Base-by-base conservation (phyloP, 2,329 filamentous ascomycete species). In the Monilinia fructigena region DNA sequence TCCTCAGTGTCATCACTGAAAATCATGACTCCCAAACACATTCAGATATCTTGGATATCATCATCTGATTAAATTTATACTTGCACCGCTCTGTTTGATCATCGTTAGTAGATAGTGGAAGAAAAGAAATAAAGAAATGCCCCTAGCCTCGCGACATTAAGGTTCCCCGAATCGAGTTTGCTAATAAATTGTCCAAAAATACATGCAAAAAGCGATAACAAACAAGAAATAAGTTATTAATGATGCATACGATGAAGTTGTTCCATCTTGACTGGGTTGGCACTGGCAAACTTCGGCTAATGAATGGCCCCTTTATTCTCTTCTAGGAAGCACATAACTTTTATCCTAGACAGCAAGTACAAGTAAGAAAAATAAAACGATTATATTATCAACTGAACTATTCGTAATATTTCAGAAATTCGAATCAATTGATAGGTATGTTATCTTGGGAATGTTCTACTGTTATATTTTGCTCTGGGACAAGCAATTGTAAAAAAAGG, bases 211-310 rank as follows among this genome's bases (percentile, higher is more conserved):
- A 3, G 8, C 1, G 11, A 10, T 47, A 31, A 8, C n/a, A 23
- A 47, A 18, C 40, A 59, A 59, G 18, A 2, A 23, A 47, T 35
- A 11, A 4, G 42, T 48, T 16, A 26, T 35, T n/a, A 2, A 48
- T 59, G 56, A 59, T 7, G 26, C 4, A 56, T 28, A 14, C 4
- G 10, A 2, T 10, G 42, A 12, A 23, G 1, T 23, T 59, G 55
- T 31, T 48, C 55, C 6, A 2, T n/a, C 18, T 28, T 11, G 45
- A 3, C 26, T 53, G 3, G 4, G 52, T 54, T 23, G 7, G 26
- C 56, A 35, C 28, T 23, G 16, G 45, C 28, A 59, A 48, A 35
- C 42, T 47, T 59, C 56, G 56, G 56, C 12, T 59, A 59, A 59
- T 35, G 42, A 48, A 23, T 31, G 18, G 26, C 56, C 56, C 56